A percentile compares a stretch with the other conserved stretches of the same genome.
Conservation (phyloP, 176 grass and related monocot species). For the Leersia perrieri region DNA sequence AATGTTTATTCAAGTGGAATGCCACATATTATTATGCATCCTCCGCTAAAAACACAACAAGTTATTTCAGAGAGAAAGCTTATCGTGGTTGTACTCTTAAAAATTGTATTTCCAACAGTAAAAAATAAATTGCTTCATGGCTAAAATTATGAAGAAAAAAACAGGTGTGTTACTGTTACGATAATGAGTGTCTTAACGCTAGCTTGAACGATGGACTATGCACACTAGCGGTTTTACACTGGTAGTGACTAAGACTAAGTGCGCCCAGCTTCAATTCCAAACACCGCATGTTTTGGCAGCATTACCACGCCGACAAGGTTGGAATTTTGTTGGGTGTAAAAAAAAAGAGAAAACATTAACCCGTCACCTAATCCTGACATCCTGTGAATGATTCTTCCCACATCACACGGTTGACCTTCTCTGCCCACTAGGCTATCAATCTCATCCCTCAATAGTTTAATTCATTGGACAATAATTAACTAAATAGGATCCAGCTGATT, state of each 20-base stretch:
- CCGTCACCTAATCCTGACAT: constrained; percentile 34
- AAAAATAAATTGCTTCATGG: no score
- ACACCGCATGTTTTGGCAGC: neutral
- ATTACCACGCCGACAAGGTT: constrained; percentile 26
- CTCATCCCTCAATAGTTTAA: constrained; percentile 25
- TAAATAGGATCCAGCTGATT: constrained; percentile 8
- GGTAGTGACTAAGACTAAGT: neutral
- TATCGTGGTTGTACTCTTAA: no score
- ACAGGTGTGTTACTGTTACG: no score
- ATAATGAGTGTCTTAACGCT: no score
- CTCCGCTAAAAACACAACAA: no score
- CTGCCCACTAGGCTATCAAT: constrained; percentile 33
- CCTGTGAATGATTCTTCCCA: constrained; percentile 41
- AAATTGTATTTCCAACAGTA: no score
- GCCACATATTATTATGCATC: no score
- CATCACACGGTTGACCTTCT: constrained; percentile 52
- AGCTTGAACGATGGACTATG: no score
- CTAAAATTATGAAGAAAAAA: no score
- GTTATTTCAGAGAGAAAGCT: no score
- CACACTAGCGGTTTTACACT: neutral
- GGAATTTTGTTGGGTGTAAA: constrained; percentile 33
- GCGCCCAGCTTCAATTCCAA: neutral
- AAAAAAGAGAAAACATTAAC: constrained; percentile 20
- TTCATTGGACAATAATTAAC: neutral
- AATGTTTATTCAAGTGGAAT: no score